Percentiles rank a stretch among this genome's conserved stretches.
These are phyloP conservation scores for Globisporangium solare DNA, from an alignment of 352 stramenopile species.

Conservation along the genomic window DNA sequence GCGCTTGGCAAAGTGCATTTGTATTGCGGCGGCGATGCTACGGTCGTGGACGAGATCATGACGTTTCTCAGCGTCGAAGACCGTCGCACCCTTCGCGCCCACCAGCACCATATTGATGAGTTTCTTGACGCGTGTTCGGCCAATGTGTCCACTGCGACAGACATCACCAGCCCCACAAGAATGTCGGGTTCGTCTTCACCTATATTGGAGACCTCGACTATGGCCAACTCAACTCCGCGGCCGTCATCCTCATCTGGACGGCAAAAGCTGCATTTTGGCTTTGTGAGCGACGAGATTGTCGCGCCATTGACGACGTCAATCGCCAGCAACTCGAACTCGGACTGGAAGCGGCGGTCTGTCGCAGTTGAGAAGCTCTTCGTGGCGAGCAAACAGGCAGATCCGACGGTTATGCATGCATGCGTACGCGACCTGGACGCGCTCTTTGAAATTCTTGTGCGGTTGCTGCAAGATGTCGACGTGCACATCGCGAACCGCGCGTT, in stretches of 20 bases:
- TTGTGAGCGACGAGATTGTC: constrained; percentile 38
- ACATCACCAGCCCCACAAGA: background rate
- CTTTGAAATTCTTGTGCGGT: constrained; percentile 36
- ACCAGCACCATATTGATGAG: constrained; percentile 42
- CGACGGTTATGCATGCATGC: constrained; percentile 9
- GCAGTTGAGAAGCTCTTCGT: constrained; percentile 57
- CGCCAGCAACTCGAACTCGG: constrained; percentile 56
- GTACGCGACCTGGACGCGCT: constrained; percentile 28
- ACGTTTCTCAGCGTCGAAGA: constrained; percentile 64
- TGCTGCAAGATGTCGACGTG: constrained; percentile 63
- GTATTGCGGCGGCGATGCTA: constrained; percentile 31
- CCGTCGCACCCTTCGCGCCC: constrained; percentile 40
- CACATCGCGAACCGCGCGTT: constrained; percentile 64
- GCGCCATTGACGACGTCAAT: constrained; percentile 20
- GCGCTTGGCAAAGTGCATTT: constrained; percentile 55
- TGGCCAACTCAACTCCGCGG: too few species aligned
- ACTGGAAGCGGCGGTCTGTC: constrained; percentile 62
- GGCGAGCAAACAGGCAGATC: constrained; percentile 28
- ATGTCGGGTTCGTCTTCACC: too few species aligned
- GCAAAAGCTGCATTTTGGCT: constrained; percentile 33
- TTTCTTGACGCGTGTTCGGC: constrained; percentile 30
- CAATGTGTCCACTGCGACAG: background rate
- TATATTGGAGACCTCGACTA: too few species aligned
- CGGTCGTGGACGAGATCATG: constrained; percentile 34
- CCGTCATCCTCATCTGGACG: background rate